Evolutionary conservation across 768 basidiomycete genomes (phyloP).

Genomic region (Pleurotus eryngii): DNA sequence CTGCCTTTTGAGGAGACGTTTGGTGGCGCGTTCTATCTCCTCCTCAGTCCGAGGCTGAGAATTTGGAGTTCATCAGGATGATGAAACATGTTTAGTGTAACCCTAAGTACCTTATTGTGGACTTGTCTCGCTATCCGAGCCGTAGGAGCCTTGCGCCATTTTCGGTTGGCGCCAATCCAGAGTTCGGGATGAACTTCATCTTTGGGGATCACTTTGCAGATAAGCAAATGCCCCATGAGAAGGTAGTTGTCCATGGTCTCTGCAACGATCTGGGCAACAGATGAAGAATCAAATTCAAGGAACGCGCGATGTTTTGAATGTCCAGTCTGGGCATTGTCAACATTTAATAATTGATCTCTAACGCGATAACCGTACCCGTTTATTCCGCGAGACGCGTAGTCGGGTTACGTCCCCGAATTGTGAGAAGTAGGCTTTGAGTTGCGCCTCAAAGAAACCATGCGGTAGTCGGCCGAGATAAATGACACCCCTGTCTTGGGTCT

Average conservation of each 20-base stretch:
- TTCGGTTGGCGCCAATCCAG: constrained; percentile 96
- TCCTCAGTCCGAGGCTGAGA: constrained; percentile 69
- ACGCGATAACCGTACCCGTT: constrained; percentile 54
- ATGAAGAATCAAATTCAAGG: constrained; percentile 86
- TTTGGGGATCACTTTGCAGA: constrained; percentile 85
- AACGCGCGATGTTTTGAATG: constrained; percentile 96
- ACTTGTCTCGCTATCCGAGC: constrained; percentile 66
- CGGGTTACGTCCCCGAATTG: constrained; percentile 93
- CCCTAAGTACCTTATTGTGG: constrained; percentile 72
- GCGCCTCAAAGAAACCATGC: constrained; percentile 96
- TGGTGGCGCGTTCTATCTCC: constrained; percentile 60
- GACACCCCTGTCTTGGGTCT: constrained; percentile 72
- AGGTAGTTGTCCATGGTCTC: constrained; percentile 99
- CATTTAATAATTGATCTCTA: neutral
- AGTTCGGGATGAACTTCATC: constrained; percentile 90
- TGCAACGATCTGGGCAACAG: constrained; percentile 91
- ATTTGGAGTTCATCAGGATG: neutral
- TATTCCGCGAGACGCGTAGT: constrained; percentile 87
- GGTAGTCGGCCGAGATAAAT: constrained; percentile 89
- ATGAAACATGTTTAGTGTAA: neutral
- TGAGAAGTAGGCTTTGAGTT: constrained; percentile 88
- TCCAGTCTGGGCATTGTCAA: constrained; percentile 62
- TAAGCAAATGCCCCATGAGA: constrained; percentile 89
- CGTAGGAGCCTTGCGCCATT: constrained; percentile 76
- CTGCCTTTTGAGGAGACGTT: constrained; percentile 74